A percentile compares a stretch with the other conserved stretches of the same genome.
phyloP scores from a whole-genome alignment of 2,329 filamentous ascomycete genomes.

The Chaetomiaceae sp. region DNA sequence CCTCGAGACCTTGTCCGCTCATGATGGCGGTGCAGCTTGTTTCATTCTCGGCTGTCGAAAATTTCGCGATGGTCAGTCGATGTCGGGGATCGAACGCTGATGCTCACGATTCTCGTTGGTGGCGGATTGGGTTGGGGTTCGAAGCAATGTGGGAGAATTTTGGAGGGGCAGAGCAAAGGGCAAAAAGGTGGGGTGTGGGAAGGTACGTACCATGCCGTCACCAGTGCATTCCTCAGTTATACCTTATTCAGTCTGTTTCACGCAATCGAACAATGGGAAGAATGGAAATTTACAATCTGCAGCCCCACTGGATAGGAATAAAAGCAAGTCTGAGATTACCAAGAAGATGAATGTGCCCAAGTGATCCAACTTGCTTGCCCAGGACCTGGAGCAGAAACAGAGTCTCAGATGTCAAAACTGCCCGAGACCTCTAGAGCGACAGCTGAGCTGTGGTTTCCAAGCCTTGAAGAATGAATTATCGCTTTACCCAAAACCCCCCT shows the following conservation, averaged over 20 bases:
- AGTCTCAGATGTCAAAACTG: too few relatives aligned
- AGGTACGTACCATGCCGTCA: constrained; percentile 3
- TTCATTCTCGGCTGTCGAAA: constrained; percentile 22
- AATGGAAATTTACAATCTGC: not conserved
- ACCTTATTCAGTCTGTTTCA: not conserved
- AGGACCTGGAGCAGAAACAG: too few relatives aligned
- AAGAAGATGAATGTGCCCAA: too few relatives aligned
- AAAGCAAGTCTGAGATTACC: too few relatives aligned
- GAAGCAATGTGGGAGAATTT: constrained; percentile 13
- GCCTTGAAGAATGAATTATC: not conserved
- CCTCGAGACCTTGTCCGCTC: constrained; percentile 37
- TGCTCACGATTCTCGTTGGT: constrained; percentile 15
- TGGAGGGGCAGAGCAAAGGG: constrained; percentile 16
- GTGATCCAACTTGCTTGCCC: too few relatives aligned
- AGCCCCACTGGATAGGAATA: too few relatives aligned
- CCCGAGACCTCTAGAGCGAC: too few relatives aligned
- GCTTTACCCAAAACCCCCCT: not conserved
- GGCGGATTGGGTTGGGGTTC: constrained; percentile 2
- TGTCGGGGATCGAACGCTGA: constrained; percentile 22
- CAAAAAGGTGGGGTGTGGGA: constrained; percentile 18
- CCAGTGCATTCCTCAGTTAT: not conserved
- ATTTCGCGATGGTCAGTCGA: constrained; percentile 20
- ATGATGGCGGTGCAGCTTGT: constrained; percentile 31
- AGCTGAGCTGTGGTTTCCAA: not conserved
- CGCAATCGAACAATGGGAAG: not conserved